Base-by-base conservation (phyloP, 108 stramenopile genomes). In the Conticribra guillardii region DNA sequence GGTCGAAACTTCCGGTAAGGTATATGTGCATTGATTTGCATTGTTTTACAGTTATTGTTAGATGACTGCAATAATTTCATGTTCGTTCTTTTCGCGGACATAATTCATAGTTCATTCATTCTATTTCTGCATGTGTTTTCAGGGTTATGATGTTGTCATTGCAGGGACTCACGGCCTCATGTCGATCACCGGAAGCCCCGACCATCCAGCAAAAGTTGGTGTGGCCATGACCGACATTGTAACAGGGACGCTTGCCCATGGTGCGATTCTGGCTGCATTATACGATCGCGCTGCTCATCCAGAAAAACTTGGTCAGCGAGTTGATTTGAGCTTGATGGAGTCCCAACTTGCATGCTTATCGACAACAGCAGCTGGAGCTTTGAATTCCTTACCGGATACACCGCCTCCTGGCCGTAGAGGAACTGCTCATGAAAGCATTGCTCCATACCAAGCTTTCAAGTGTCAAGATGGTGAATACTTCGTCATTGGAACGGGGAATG, bases 401-500 rank as follows among this genome's bases (percentile, higher is more conserved):
- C 64, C 58, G 19, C 67, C 60, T 37, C 73, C 73, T 19, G 71
- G 55, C 21, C 62, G 79, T 52, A 71, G 73, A 55, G 79, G 83
- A 17, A 80, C 68, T 49, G 83, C 74, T 1, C 83, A 84, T 57
- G 79, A 76, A 72, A 71, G 56, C 41, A 80, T 84, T 64, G 83
- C 80, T 1, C 83, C 83, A 16, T 84, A 84, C 32, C 83, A 84
- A 65, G 74, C 72, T 2, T 84, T 83, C 62, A 60, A 51, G 44
- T 79, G 76, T 50, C 64, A 67, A 50, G 44, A 58, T 41, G 71
- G 45, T 30, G 67, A 60, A 54, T 74, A 79, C 53, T 45, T 85
- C 27, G 71, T 85, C 52, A 71, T 81, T 52, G 84, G 80, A 2
- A 54, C 65, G 4, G 80, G 80, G 9, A 85, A 80, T 32, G 84